Evolutionary conservation across 2,329 filamentous ascomycete species (phyloP).

Genomic region (Emydomyces testavorans): DNA sequence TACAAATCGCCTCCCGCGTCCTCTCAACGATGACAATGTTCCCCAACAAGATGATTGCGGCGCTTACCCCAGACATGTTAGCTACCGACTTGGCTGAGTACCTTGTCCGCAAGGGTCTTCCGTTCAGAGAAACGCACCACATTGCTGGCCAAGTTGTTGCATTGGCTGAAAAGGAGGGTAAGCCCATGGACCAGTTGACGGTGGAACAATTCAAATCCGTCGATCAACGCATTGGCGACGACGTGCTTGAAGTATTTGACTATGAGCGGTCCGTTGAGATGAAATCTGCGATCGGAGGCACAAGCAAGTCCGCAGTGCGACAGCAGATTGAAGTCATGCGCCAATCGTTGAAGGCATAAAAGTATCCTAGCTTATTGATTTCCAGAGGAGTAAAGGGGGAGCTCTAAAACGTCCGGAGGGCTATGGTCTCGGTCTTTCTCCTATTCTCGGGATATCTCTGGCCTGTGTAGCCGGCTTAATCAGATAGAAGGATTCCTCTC

Average conservation of each 20-base stretch:
- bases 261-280: slow-evolving; percentile 76
- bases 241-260: slow-evolving; percentile 60
- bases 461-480: not conserved
- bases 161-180: slow-evolving; percentile 54
- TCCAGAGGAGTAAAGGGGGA: not conserved
- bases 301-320: slow-evolving; percentile 57
- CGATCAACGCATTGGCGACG: slow-evolving; percentile 57
- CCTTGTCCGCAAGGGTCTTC: slow-evolving; percentile 33
- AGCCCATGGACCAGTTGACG: slow-evolving; percentile 58
- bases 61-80: slow-evolving; percentile 72
- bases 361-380: not conserved
- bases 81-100: slow-evolving; percentile 46
- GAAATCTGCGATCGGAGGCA: slow-evolving; percentile 64
- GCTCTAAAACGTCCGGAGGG: not conserved
- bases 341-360: slow-evolving; percentile 8
- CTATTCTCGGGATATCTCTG: not conserved
- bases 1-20: slow-evolving; percentile 72
- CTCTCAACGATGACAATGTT: slow-evolving; percentile 59
- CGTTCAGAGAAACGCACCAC: slow-evolving; percentile 71
- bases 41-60: slow-evolving; percentile 65
- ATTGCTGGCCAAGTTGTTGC: slow-evolving; percentile 63
- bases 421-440: not conserved
- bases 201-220: slow-evolving; percentile 56
- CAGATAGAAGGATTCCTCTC: not conserved
- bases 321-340: slow-evolving; percentile 55